phyloP scores from a whole-genome alignment of 2,329 filamentous ascomycete species.

The Aspergillus fumigatiaffinis region DNA sequence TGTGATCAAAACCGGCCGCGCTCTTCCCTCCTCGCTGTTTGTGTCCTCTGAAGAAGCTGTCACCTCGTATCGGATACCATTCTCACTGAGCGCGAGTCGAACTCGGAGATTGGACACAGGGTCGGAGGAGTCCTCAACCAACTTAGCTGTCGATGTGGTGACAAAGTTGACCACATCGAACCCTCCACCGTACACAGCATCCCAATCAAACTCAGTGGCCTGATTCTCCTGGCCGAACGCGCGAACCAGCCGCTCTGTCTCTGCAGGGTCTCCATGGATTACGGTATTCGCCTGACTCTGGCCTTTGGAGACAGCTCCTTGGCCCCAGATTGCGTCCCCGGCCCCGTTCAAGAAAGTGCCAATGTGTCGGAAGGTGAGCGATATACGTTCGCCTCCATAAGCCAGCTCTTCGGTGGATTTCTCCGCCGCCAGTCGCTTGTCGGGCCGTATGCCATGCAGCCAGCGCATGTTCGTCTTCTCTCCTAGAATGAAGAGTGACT shows the following conservation, averaged over 20 bases:
- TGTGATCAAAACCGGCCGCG: conserved; percentile 25
- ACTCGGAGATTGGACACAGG: conserved; percentile 36
- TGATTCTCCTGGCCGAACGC: conserved; percentile 88
- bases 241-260: conserved; percentile 62
- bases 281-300: conserved; percentile 58
- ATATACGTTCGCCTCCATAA: conserved; percentile 74
- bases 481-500: conserved; percentile 82
- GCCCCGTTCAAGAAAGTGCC: conserved; percentile 72
- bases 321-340: conserved; percentile 77
- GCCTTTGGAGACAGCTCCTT: conserved; percentile 72
- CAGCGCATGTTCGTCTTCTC: conserved; percentile 76
- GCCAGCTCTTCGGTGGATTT: conserved; percentile 68
- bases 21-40: neutral
- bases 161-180: conserved; percentile 68
- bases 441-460: conserved; percentile 87
- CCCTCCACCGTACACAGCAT: conserved; percentile 68
- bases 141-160: conserved; percentile 28
- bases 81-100: conserved; percentile 36
- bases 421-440: conserved; percentile 68
- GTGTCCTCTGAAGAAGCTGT: neutral
- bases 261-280: conserved; percentile 63
- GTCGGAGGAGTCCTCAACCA: conserved; percentile 31
- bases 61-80: conserved; percentile 34
- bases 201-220: conserved; percentile 66
- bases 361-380: conserved; percentile 84